These are phyloP conservation scores for Ehretia macrophylla DNA, from an alignment of 257 asterid species.

Conservation along the genomic window DNA sequence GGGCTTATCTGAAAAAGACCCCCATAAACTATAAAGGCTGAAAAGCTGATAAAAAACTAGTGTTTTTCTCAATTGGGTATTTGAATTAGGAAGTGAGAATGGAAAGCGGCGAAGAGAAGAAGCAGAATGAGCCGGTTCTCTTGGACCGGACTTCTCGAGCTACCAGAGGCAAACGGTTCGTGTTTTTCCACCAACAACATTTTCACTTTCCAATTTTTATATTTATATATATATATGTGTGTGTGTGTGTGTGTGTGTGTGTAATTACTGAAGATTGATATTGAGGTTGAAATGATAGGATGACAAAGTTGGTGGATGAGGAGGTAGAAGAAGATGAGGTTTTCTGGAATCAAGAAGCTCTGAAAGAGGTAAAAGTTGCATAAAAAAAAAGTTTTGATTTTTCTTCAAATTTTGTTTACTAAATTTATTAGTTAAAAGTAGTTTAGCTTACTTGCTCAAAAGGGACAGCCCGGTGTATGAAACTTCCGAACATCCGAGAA, in stretches of 20 bases:
- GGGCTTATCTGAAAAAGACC: background rate
- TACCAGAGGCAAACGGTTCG: conserved; percentile 91
- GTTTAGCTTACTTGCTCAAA: conserved; percentile 3
- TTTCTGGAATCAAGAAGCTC: conserved; percentile 98
- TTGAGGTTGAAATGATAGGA: conserved; percentile 35
- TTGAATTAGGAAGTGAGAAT: conserved; percentile 15
- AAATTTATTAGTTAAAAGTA: conserved; percentile 3
- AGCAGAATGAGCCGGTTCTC: conserved; percentile 28
- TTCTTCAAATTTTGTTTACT: background rate
- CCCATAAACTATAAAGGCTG: background rate
- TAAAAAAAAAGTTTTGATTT: background rate
- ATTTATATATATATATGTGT: background rate
- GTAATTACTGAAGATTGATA: conserved; percentile 7
- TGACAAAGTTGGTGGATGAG: conserved; percentile 84
- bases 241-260: conserved; percentile 3
- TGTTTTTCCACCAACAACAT: background rate
- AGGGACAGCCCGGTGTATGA: too few relatives aligned
- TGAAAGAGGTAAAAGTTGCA: conserved; percentile 54
- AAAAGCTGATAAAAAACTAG: background rate
- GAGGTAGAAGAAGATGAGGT: conserved; percentile 84
- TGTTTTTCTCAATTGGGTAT: background rate
- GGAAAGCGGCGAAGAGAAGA: conserved; percentile 46
- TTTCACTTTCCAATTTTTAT: background rate
- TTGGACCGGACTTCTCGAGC: conserved; percentile 80
- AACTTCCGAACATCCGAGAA: too few relatives aligned